Evolutionary conservation across 2,329 filamentous ascomycete genomes (phyloP), one percentile per base, ranked within the genome.

Genomic region (Cladosporium sp.): DNA sequence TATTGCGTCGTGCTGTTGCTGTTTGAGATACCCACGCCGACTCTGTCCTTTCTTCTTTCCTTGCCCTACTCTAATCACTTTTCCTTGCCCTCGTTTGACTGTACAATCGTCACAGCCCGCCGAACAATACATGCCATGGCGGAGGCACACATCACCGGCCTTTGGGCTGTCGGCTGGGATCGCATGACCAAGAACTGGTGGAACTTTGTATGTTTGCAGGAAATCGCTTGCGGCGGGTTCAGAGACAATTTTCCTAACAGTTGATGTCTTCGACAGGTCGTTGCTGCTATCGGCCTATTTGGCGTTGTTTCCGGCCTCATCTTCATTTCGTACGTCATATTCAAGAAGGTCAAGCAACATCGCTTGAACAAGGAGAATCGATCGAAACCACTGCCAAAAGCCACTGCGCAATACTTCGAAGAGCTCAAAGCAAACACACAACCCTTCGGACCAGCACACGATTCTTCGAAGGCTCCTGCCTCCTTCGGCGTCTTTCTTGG

Each of bases 141-240:
- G 55, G 28, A 45, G 42, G 42, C 37, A 17, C 37, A 50, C 10
- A 34, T 44, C 44, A 42, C 47, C 22, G 57, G 57, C 52, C 58
- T 67, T 9, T 42, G 59, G 24, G 64, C 64, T 22, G 60, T 74
- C n/a, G 68, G 68, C 51, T 75, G 73, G 71, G 56, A 63, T 45
- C 49, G 62, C 12, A 73, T 76, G 70, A 72, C 64, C 52, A 54
- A 63, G 6, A 62, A 74, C 59, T 77, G 74, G 75, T 77, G 74
- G 75, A 73, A 76, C 60, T 72, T 69, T 9, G 28, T 32, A 32
- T 68, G 75, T 77, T 65, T 59, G 70, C 69, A 32, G 9, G 8
- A 32, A 32, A 5, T 9, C 9, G 12, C 28, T 9, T 5, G 8
- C 13, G 9, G 35, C 15, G 6, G 20, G 52, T 22, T 42, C 12